Evolutionary conservation across 1,139 yeast species (phyloP).

Genomic region (Ogataea hybrid): DNA sequence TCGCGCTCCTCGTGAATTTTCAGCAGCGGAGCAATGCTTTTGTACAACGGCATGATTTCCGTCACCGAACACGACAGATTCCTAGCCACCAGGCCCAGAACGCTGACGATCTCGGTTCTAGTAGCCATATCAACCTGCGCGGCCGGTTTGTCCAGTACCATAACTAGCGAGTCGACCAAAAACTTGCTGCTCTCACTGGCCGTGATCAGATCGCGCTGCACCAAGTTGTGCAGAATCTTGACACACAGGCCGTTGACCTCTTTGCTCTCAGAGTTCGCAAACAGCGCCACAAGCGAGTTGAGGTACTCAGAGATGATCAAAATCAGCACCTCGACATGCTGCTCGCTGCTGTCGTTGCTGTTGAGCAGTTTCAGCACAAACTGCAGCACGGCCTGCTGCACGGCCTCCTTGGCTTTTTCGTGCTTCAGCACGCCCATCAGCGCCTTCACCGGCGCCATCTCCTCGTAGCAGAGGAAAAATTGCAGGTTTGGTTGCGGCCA

Average conservation of each 20-base stretch:
- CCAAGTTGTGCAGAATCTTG: constrained; percentile 50
- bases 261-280: constrained; percentile 42
- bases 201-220: constrained; percentile 59
- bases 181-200: constrained; percentile 54
- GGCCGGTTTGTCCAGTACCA: constrained; percentile 61
- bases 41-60: constrained; percentile 54
- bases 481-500: constrained; percentile 49
- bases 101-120: constrained; percentile 56
- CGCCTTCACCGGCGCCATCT: constrained; percentile 53
- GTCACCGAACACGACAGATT: constrained; percentile 53
- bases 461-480: constrained; percentile 55
- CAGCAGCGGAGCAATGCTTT: constrained; percentile 57
- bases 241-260: constrained; percentile 55
- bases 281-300: constrained; percentile 48
- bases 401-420: constrained; percentile 64
- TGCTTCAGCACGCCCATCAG: constrained; percentile 54
- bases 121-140: constrained; percentile 51
- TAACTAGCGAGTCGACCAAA: constrained; percentile 57
- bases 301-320: constrained; percentile 57
- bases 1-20: constrained; percentile 55
- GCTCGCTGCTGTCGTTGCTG: constrained; percentile 40
- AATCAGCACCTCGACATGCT: constrained; percentile 48
- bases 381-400: constrained; percentile 53
- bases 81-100: constrained; percentile 38
- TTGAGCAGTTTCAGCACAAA: constrained; percentile 44